Percentiles rank a stretch among this genome's conserved stretches.
Conservation (phyloP, 1,284 basidiomycete species). For the Golubevia pallescens region DNA sequence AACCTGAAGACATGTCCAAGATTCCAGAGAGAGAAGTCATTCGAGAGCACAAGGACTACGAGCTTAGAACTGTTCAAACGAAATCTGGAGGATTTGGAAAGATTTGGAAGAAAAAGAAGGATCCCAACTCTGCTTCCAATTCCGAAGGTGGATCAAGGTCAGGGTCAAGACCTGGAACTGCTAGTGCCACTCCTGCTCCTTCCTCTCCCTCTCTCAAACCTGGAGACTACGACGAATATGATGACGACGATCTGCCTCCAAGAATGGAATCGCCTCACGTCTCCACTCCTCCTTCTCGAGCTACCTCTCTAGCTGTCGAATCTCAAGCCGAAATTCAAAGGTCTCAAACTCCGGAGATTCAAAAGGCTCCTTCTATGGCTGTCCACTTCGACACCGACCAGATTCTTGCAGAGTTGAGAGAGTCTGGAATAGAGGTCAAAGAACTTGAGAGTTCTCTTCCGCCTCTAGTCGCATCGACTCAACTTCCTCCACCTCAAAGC, state of each 20-base stretch:
- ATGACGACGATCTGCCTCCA: constrained; percentile 48
- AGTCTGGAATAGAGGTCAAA: constrained; percentile 47
- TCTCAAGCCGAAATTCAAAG: neutral
- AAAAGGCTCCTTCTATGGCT: constrained; percentile 19
- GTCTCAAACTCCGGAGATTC: constrained; percentile 25
- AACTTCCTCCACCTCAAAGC: neutral
- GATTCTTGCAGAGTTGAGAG: constrained; percentile 46
- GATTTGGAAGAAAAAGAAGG: constrained; percentile 35
- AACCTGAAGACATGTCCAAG: constrained; percentile 54
- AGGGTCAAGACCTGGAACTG: constrained; percentile 9
- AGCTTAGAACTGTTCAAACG: constrained; percentile 37
- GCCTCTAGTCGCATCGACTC: constrained; percentile 23
- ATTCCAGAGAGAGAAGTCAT: constrained; percentile 56
- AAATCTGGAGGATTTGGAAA: constrained; percentile 43
- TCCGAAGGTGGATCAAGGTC: neutral
- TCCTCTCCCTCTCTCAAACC: constrained; percentile 5
- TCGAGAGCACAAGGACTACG: constrained; percentile 15
- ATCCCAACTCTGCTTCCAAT: constrained; percentile 2
- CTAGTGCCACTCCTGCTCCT: constrained; percentile 6
- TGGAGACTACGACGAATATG: constrained; percentile 33
- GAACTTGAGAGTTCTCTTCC: constrained; percentile 50
- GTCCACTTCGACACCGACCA: constrained; percentile 46
- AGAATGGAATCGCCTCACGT: constrained; percentile 16
- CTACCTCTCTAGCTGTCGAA: neutral
- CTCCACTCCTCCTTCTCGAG: neutral